Conservation (phyloP, 352 stramenopile species). For the Phytophthora lateralis region DNA sequence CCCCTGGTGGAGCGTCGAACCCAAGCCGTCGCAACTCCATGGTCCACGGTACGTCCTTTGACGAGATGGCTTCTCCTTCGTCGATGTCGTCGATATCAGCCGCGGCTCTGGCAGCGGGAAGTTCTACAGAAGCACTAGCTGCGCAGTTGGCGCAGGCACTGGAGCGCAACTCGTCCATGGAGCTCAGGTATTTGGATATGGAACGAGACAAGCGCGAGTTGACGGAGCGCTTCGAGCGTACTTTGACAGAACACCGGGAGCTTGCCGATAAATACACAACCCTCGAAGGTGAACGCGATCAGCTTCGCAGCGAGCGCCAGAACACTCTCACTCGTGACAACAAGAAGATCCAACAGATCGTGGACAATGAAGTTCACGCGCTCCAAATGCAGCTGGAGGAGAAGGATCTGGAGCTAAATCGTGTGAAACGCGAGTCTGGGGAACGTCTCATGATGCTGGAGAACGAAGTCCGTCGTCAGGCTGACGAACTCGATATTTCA, state of each 20-base stretch:
- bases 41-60: conserved; percentile 52
- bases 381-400: conserved; percentile 79
- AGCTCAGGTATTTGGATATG: conserved; percentile 78
- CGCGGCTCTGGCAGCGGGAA: conserved; percentile 39
- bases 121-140: conserved; percentile 52
- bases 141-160: conserved; percentile 64
- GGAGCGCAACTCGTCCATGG: conserved; percentile 71
- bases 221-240: conserved; percentile 72
- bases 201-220: conserved; percentile 80
- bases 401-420: conserved; percentile 75
- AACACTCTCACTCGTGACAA: conserved; percentile 82
- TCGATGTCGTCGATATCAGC: conserved; percentile 25
- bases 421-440: conserved; percentile 73
- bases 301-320: conserved; percentile 73
- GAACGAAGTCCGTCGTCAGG: conserved; percentile 86
- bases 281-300: conserved; percentile 73
- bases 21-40: conserved; percentile 35
- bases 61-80: conserved; percentile 51
- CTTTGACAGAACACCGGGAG: conserved; percentile 53
- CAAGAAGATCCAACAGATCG: conserved; percentile 89
- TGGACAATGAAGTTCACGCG: conserved; percentile 80
- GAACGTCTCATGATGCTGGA: conserved; percentile 83
- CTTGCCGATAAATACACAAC: conserved; percentile 47
- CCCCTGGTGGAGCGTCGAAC: conserved; percentile 40
- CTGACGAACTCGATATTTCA: conserved; percentile 86